Base-by-base conservation (phyloP, 2,329 filamentous ascomycete genomes). In the Phaeosphaeria sp. region DNA sequence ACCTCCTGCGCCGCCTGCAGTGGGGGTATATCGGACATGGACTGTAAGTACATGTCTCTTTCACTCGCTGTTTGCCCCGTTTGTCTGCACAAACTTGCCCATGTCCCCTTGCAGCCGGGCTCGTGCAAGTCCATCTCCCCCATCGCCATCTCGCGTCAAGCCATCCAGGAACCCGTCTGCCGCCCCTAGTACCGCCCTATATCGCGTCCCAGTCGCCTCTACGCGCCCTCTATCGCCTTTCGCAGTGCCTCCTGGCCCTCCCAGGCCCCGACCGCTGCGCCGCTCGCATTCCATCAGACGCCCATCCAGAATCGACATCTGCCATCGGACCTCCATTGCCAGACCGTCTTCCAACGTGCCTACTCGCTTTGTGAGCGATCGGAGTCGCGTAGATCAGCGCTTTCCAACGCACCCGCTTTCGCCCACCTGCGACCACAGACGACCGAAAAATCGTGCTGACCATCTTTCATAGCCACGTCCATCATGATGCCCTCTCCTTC, bases 401-500 rank as follows among this genome's bases (percentile, higher is more conserved):
- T 76, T 69, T 67, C 61, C 67, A 72, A 67, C 67, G 67, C 73
- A 73, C 64, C 65, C 69, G 59, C 67, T 77, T 72, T 74, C 67
- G 63, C 61, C 65, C 67, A 61, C 61, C 58, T 55, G 63, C 69
- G 72, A 71, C 70, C 56, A 65, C 59, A 66, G 63, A 64, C 64
- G 68, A 59, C 63, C 60, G 65, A 74, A 66, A 66, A 71, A 75
- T 74, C 61, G 59, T 69, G 76, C 80, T 82, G 75, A 81, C 78
- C 68, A 74, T 77, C 72, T 77, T 61, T 58, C 61, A 65, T 63
- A 87, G 85, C 83, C 81, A 84, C 84, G 84, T 87, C 85, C 83
- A 83, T 84, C 82, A 80, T 83, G 79, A 84, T 86, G 80, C 82
- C 83, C 78, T 83, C 83, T 81, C 85, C 82, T 75, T 87, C 89